phyloP scores from a whole-genome alignment of 768 basidiomycete species.

The Leccinum longicurvipes region DNA sequence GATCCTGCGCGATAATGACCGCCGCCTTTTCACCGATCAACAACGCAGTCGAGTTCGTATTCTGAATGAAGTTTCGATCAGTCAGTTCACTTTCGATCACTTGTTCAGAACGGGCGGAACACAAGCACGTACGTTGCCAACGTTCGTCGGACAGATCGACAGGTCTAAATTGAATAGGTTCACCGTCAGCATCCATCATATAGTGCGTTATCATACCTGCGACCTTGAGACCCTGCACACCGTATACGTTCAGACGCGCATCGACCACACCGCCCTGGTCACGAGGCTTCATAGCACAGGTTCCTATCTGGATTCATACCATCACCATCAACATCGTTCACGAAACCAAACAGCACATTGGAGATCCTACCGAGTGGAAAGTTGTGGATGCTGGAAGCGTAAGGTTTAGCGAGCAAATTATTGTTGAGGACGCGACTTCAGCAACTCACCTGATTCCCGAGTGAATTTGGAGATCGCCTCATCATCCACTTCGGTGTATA shows the following conservation, averaged over 20 bases:
- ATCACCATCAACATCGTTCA: not conserved
- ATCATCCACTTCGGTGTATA: slow-evolving; percentile 35
- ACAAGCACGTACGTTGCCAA: not conserved
- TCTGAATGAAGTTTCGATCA: not conserved
- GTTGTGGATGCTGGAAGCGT: not conserved
- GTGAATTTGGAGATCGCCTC: slow-evolving; percentile 28
- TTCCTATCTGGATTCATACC: slow-evolving; percentile 35
- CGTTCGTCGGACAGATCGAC: slow-evolving; percentile 4
- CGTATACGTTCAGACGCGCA: slow-evolving; percentile 57
- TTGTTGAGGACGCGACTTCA: not conserved
- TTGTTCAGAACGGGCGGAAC: not conserved
- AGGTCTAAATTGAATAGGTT: not conserved
- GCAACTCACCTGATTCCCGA: slow-evolving; percentile 16
- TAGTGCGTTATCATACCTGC: slow-evolving; percentile 39
- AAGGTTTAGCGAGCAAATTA: not conserved
- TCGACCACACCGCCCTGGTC: slow-evolving; percentile 63
- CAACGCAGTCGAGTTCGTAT: slow-evolving; percentile 16
- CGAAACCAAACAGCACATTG: not conserved
- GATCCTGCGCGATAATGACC: slow-evolving; percentile 11
- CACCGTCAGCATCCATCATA: not conserved
- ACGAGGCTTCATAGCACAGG: slow-evolving; percentile 66
- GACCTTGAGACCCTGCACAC: slow-evolving; percentile 55
- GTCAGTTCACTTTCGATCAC: not conserved
- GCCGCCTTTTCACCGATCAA: slow-evolving; percentile 18
- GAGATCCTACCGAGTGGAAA: not conserved